These are phyloP conservation scores for Grifola frondosa DNA, from an alignment of 1,284 basidiomycete species.

Conservation along the genomic window DNA sequence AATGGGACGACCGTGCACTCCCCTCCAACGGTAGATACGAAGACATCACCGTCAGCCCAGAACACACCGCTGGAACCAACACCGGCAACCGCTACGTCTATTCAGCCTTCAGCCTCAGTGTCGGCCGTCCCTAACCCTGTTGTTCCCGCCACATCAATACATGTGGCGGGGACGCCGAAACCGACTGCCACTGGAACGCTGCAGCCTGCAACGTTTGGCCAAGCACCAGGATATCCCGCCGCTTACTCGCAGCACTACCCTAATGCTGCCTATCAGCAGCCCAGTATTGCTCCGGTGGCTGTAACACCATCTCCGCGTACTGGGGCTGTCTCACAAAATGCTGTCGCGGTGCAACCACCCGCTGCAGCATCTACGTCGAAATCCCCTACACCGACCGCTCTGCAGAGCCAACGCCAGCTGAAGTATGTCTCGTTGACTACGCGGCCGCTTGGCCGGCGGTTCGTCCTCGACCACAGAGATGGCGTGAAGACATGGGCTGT, in stretches of 20 bases:
- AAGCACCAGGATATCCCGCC: slow-evolving; percentile 6
- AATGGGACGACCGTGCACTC: neutral
- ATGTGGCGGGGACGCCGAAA: slow-evolving; percentile 9
- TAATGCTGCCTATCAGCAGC: slow-evolving; percentile 44
- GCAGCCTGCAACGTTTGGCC: slow-evolving; percentile 14
- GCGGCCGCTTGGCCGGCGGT: slow-evolving; percentile 54
- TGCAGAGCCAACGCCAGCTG: slow-evolving; percentile 21
- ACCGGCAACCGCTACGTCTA: slow-evolving; percentile 23
- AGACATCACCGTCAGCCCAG: no score
- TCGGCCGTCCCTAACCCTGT: no score
- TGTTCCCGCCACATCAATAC: slow-evolving; percentile 9
- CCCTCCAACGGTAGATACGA: no score
- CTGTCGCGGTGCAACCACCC: slow-evolving; percentile 5
- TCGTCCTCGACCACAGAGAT: slow-evolving; percentile 58
- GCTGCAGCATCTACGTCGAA: slow-evolving; percentile 33
- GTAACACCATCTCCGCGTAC: slow-evolving; percentile 12
- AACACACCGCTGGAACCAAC: no score
- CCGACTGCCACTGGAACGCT: slow-evolving; percentile 11
- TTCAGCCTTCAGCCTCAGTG: slow-evolving; percentile 32
- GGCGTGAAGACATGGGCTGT: slow-evolving; percentile 70
- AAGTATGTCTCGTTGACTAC: slow-evolving; percentile 50
- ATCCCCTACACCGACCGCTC: slow-evolving; percentile 41
- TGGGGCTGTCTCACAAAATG: slow-evolving; percentile 7
- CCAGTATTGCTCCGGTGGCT: slow-evolving; percentile 23
- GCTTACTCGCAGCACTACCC: slow-evolving; percentile 40